A percentile compares a stretch with the other conserved stretches of the same genome.
Evolutionary conservation across 192 early-diverging fungal genomes (phyloP).

Genomic region (Coemansia nantahalensis): DNA sequence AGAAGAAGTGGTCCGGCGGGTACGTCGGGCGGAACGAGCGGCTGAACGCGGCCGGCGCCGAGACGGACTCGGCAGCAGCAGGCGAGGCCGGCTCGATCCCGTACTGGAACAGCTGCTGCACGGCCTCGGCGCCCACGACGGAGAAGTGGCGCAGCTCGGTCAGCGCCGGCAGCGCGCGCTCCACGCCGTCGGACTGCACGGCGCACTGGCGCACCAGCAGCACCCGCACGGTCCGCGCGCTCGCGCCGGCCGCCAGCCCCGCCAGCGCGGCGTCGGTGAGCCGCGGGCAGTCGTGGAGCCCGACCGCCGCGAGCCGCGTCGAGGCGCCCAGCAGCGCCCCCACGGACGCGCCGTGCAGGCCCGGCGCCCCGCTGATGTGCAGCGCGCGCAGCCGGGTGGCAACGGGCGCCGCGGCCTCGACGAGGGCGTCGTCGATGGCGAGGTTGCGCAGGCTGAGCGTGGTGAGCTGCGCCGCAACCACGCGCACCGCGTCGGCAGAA

Average conservation of each 20-base stretch:
- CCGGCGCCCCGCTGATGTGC: constrained; percentile 20
- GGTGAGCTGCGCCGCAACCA: constrained; percentile 21
- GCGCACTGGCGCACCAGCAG: constrained; percentile 29
- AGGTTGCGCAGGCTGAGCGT: constrained; percentile 32
- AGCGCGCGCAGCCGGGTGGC: constrained; percentile 31
- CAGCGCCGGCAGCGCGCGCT: constrained; percentile 26
- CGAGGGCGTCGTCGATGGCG: constrained; percentile 17
- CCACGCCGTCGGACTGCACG: constrained; percentile 43
- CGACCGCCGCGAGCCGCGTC: constrained; percentile 23
- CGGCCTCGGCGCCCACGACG: constrained; percentile 27
- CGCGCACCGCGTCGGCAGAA: not conserved
- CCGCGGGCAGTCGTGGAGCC: constrained; percentile 24
- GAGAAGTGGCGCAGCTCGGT: constrained; percentile 24
- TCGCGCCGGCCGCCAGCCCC: constrained; percentile 22
- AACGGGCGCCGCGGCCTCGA: constrained; percentile 12
- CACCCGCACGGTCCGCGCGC: constrained; percentile 20
- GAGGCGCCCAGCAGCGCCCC: constrained; percentile 15
- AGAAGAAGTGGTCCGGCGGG: constrained; percentile 29
- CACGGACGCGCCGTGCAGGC: constrained; percentile 19
- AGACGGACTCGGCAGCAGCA: not conserved
- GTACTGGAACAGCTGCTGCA: constrained; percentile 38
- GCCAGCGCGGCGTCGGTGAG: constrained; percentile 21
- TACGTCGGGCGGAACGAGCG: constrained; percentile 38
- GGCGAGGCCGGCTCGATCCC: constrained; percentile 2
- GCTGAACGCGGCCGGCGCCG: constrained; percentile 3